A percentile compares a stretch with the other conserved stretches of the same genome.
These are phyloP conservation scores for Brassica incana DNA, from an alignment of 345 rosid genomes.

Conservation along the genomic window DNA sequence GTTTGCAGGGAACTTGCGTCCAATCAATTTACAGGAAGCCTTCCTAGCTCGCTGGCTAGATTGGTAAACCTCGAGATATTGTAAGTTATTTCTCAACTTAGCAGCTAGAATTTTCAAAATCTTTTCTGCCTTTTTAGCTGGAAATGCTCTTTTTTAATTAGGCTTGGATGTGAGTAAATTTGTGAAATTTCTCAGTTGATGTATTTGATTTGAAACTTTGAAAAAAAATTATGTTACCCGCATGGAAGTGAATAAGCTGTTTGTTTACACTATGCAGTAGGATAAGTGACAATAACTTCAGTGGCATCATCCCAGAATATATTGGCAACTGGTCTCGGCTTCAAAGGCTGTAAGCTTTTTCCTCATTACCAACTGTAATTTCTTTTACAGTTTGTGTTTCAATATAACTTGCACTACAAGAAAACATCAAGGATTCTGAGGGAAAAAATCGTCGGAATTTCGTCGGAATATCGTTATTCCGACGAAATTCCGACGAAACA, in stretches of 20 bases:
- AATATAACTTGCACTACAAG: neutral
- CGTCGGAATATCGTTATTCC: no score
- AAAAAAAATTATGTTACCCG: neutral
- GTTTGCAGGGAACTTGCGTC: conserved; percentile 45
- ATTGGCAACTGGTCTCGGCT: neutral
- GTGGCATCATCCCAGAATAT: neutral
- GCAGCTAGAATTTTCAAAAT: neutral
- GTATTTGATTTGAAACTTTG: neutral
- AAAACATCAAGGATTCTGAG: no score
- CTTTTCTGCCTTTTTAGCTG: neutral
- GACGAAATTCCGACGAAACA: no score
- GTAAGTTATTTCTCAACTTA: conserved; percentile 13
- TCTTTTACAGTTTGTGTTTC: neutral
- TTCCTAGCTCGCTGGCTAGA: conserved; percentile 40
- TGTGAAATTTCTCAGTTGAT: neutral
- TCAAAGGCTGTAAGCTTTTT: neutral
- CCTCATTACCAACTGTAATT: neutral
- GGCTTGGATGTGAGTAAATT: neutral
- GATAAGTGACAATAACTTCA: neutral
- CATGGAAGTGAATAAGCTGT: neutral
- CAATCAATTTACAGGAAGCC: conserved; percentile 42
- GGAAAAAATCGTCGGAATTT: no score
- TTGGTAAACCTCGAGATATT: conserved; percentile 28
- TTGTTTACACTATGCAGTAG: conserved; percentile 1
- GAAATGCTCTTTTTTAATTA: neutral